Conservation (phyloP, 441 rosid species). For the Gossypium gossypioides region DNA sequence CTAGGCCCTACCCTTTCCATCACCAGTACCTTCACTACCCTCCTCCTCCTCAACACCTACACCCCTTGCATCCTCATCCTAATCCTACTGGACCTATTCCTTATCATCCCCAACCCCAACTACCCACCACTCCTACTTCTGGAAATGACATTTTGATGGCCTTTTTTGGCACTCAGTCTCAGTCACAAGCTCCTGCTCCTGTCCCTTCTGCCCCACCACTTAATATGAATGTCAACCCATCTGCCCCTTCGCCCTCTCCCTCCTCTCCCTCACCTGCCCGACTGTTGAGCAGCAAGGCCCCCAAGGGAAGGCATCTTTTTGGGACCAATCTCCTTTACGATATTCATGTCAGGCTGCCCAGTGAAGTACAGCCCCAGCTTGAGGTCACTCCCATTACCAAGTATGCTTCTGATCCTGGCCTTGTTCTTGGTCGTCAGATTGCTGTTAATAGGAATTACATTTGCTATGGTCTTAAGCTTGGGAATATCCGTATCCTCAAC, state of each 20-base stretch:
- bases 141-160: constrained; percentile 21
- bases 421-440: constrained; percentile 44
- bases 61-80: neutral
- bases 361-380: constrained; percentile 68
- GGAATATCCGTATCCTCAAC: constrained; percentile 41
- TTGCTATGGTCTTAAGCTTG: constrained; percentile 46
- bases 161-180: constrained; percentile 27
- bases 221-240: neutral
- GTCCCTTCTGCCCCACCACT: constrained; percentile 7
- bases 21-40: constrained; percentile 30
- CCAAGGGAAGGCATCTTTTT: constrained; percentile 50
- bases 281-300: constrained; percentile 48
- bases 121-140: constrained; percentile 6
- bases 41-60: constrained; percentile 24
- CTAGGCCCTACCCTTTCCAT: constrained; percentile 32
- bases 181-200: neutral
- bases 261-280: constrained; percentile 32
- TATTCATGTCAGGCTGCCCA: constrained; percentile 42
- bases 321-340: constrained; percentile 47
- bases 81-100: neutral
- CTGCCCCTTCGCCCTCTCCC: constrained; percentile 31
- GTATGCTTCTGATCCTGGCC: constrained; percentile 47
- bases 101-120: constrained; percentile 3
- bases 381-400: constrained; percentile 77
- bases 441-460: constrained; percentile 45